Base-by-base conservation (phyloP, 768 basidiomycete genomes). In the Mycena chlorophos region DNA sequence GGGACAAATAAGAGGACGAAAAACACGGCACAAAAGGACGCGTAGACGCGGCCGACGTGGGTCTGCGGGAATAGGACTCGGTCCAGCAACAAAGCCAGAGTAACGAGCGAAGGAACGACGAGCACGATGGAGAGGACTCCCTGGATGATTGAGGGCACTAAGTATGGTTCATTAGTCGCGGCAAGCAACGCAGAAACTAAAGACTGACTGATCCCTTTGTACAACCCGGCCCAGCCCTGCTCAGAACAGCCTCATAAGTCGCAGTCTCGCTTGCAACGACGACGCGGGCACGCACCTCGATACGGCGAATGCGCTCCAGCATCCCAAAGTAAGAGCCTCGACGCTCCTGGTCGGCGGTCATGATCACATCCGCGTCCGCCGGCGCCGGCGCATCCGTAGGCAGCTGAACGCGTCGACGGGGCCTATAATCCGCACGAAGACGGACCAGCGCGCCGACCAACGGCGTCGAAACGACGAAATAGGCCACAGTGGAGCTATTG, bases 201-300 rank as follows among this genome's bases (percentile, higher is more conserved):
- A 1, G 39, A n/a, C 52, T 29, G 26, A 58, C 57, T 58, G n/a
- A 58, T 22, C 8, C 57, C 57, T 26, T 58, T 54, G 39, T 58
- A 58, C 6, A 54, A 39, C 10, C 56, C 58, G 39, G 43, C 23
- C 54, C 57, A 58, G 12, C 57, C 51, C 29, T 54, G 27, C 10
- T 28, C 25, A 26, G 6, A 13, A 17, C 17, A 29, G n/a, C 16
- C 5, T 17, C 12, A 8, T 12, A 22, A n/a, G n/a, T n/a, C n/a
- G n/a, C n/a, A n/a, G n/a, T n/a, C n/a, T n/a, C n/a, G n/a, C 12
- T 10, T 14, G n/a, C n/a, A n/a, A n/a, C n/a, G n/a, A n/a, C n/a
- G n/a, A n/a, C n/a, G n/a, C n/a, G n/a, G n/a, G n/a, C n/a, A 25
- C 50, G 10, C 22, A 38, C 50, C 37, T 56, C 55, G 19, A 51